phyloP scores from a whole-genome alignment of 345 rosid genomes.

The Hypericum androsaemum region DNA sequence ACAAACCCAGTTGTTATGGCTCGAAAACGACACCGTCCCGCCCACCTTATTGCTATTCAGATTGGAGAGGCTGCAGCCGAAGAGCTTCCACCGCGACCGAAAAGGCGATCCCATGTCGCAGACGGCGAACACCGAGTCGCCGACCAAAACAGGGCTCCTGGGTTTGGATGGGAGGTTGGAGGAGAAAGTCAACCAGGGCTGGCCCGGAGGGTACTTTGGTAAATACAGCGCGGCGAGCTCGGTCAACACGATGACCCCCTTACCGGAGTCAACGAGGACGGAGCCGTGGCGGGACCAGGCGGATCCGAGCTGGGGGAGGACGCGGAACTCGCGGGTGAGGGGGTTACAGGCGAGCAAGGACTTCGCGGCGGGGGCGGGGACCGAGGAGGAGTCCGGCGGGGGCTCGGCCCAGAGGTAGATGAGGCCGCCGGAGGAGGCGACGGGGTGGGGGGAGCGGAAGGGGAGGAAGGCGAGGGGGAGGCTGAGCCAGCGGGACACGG shows the following conservation, averaged over 20 bases:
- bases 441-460: slow-evolving; percentile 56
- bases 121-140: slow-evolving; percentile 51
- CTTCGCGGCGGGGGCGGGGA: slow-evolving; percentile 39
- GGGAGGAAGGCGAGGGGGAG: slow-evolving; percentile 68
- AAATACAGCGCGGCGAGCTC: slow-evolving; percentile 69
- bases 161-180: slow-evolving; percentile 82
- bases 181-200: slow-evolving; percentile 62
- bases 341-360: slow-evolving; percentile 74
- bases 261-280: slow-evolving; percentile 57
- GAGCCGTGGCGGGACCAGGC: slow-evolving; percentile 90
- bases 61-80: slow-evolving; percentile 28
- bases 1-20: slow-evolving; percentile 55
- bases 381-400: slow-evolving; percentile 21
- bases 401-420: slow-evolving; percentile 56
- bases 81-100: slow-evolving; percentile 82
- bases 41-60: neutral
- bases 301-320: slow-evolving; percentile 75
- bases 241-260: slow-evolving; percentile 68
- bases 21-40: neutral
- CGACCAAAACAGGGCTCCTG: slow-evolving; percentile 58
- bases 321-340: slow-evolving; percentile 52
- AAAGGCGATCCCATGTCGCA: slow-evolving; percentile 91
- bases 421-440: slow-evolving; percentile 61
- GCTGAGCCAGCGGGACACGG: slow-evolving; percentile 46
- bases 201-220: slow-evolving; percentile 22